A percentile compares a stretch with the other conserved stretches of the same genome.
Evolutionary conservation across 2,329 filamentous ascomycete genomes (phyloP).

Genomic region (Aspergillus piperis): DNA sequence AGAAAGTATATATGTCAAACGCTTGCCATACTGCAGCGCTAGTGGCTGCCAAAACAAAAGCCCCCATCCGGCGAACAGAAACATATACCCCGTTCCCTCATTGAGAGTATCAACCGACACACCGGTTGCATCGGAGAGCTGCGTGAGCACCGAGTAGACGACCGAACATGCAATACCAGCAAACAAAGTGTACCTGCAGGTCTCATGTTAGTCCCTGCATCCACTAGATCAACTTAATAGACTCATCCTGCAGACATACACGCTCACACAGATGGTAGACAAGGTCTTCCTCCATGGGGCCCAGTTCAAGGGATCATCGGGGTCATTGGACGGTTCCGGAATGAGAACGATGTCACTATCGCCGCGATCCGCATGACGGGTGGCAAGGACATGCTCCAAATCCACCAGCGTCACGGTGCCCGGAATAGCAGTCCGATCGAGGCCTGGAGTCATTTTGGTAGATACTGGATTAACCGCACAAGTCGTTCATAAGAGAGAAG

Average conservation of each 20-base stretch:
- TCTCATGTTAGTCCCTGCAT: too few relatives aligned
- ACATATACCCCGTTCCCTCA: conserved; percentile 44
- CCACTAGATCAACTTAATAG: too few relatives aligned
- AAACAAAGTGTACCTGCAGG: conserved; percentile 40
- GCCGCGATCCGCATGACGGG: conserved; percentile 31
- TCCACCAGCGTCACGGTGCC: conserved; percentile 51
- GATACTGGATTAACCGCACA: not conserved
- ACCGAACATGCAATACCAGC: conserved; percentile 40
- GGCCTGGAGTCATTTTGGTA: conserved; percentile 27
- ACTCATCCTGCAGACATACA: conserved; percentile 30
- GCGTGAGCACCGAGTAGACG: conserved; percentile 43
- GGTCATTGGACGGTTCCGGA: conserved; percentile 47
- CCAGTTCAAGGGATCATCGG: conserved; percentile 53
- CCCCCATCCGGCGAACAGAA: conserved; percentile 49
- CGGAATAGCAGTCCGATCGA: conserved; percentile 37
- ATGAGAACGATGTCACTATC: conserved; percentile 45
- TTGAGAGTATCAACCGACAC: conserved; percentile 38
- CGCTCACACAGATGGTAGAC: conserved; percentile 45
- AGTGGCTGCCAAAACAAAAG: conserved; percentile 52
- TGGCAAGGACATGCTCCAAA: conserved; percentile 36
- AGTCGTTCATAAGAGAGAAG: not conserved
- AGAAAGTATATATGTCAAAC: conserved; percentile 38
- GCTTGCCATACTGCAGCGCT: conserved; percentile 48
- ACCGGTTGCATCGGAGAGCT: conserved; percentile 40
- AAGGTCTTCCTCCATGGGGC: conserved; percentile 45